A percentile compares a stretch with the other conserved stretches of the same genome.
These are phyloP conservation scores for Polymyxa betae DNA, from an alignment of 208 protist genomes.

Conservation along the genomic window DNA sequence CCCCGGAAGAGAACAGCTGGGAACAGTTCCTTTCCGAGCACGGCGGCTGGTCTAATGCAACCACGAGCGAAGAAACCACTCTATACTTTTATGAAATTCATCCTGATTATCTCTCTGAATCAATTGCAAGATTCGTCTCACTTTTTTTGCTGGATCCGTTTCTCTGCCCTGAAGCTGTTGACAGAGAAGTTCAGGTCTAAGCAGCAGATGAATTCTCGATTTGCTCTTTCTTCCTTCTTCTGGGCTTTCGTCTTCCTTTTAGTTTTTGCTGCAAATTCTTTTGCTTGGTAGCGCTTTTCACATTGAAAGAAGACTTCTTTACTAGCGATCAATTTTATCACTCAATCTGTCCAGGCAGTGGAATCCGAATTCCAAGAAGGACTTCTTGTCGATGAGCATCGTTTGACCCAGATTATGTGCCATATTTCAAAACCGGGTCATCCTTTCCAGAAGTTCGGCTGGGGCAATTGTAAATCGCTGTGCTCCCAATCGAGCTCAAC, in stretches of 20 bases:
- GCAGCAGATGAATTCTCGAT: too few species aligned
- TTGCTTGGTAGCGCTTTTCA: too few species aligned
- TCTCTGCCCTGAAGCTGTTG: neutral
- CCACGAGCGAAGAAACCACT: conserved; percentile 39
- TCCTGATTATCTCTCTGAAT: conserved; percentile 19
- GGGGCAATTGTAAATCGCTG: conserved; percentile 26
- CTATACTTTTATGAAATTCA: conserved; percentile 52
- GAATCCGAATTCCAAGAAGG: conserved; percentile 40
- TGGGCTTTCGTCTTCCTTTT: too few species aligned
- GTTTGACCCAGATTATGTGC: conserved; percentile 1
- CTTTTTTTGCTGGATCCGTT: conserved; percentile 5
- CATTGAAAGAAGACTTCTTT: too few species aligned
- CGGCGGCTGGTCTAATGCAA: conserved; percentile 28
- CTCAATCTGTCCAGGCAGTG: too few species aligned
- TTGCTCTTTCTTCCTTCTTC: too few species aligned
- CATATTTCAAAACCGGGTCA: neutral
- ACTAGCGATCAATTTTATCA: too few species aligned
- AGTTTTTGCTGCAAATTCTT: too few species aligned
- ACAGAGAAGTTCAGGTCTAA: neutral
- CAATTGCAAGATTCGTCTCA: neutral
- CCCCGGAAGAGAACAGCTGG: neutral
- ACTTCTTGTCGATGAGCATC: conserved; percentile 33
- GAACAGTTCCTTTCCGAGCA: conserved; percentile 27
- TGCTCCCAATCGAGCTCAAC: neutral
- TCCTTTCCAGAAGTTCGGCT: conserved; percentile 44